Evolutionary conservation across 371 early-diverging fungal species (phyloP), one percentile per base, ranked within the genome.

Genomic region (Mucor irregularis): DNA sequence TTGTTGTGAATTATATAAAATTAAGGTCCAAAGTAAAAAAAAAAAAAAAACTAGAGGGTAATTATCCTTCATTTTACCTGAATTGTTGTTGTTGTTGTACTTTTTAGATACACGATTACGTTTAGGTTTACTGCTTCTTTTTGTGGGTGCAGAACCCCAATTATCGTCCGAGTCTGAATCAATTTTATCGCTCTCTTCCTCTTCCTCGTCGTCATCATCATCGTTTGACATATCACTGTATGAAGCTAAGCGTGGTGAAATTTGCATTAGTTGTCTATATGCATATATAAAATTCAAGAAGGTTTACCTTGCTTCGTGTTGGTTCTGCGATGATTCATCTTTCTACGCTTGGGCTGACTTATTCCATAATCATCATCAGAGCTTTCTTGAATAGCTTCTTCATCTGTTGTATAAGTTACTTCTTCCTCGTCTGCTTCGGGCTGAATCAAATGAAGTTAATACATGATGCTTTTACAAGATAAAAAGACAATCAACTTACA

Each of bases 341-440:
- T 44, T 37, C 25, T 45, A 4, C 38, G 33, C 13, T n/a, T 34
- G 17, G 42, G 22, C 11, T 10, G 24, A 21, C 24, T 24, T 30
- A 37, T 45, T 6, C 50, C 49, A 40, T 64, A 58, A 43, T 68
- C 53, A 31, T 63, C 68, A 38, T 59, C 63, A 43, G 61, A 61
- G 19, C 42, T 42, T 33, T 54, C 38, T 7, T 60, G 42, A 13
- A 33, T n/a, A 1, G 31, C 21, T 25, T 59, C 60, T 35, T 65
- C 64, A 16, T 59, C 59, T 38, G 55, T 59, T 34, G 65, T 64
- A 43, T 37, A 60, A 6, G 60, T 60, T 24, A 39, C 51, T 21
- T 64, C 65, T 47, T 64, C 65, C 0, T 49, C 49, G 14, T 61
- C 54, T 11, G 26, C 53, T 14, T 46, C 57, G 28, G 46, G 22